These are phyloP conservation scores for Thamnidium elegans DNA, from an alignment of 192 early-diverging fungal genomes.

Conservation along the genomic window DNA sequence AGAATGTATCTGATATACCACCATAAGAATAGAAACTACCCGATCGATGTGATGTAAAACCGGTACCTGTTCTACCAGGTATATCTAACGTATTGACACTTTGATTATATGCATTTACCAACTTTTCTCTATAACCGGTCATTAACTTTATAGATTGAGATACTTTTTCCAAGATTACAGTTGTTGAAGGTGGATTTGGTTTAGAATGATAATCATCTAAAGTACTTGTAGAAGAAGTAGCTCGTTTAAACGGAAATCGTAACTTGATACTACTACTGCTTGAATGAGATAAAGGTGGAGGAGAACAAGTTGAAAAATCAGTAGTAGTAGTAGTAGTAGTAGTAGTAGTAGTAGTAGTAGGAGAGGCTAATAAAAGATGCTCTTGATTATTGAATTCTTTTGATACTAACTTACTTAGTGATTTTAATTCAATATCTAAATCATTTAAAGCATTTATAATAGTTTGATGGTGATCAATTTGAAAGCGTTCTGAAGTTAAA, in stretches of 20 bases:
- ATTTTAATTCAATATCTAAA: background rate
- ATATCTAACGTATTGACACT: background rate
- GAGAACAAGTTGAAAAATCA: background rate
- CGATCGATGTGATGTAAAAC: background rate
- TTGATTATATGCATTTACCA: background rate
- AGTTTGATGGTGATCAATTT: background rate
- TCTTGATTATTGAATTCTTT: background rate
- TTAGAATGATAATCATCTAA: background rate
- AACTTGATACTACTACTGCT: background rate
- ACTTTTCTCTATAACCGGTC: background rate
- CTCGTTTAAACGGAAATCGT: background rate
- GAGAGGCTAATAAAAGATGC: no score
- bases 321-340: background rate
- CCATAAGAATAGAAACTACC: background rate
- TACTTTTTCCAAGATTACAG: background rate
- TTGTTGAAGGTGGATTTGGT: background rate
- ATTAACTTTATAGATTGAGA: background rate
- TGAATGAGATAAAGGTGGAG: background rate
- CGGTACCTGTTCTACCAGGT: background rate
- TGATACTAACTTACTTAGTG: background rate
- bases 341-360: no score
- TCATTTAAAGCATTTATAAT: background rate
- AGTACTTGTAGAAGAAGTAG: background rate
- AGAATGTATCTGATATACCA: background rate
- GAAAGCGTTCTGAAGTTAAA: background rate